Evolutionary conservation across 495 filamentous ascomycete genomes (phyloP), one percentile per base, ranked within the genome.

Genomic region (Pyrenula massariospora): DNA sequence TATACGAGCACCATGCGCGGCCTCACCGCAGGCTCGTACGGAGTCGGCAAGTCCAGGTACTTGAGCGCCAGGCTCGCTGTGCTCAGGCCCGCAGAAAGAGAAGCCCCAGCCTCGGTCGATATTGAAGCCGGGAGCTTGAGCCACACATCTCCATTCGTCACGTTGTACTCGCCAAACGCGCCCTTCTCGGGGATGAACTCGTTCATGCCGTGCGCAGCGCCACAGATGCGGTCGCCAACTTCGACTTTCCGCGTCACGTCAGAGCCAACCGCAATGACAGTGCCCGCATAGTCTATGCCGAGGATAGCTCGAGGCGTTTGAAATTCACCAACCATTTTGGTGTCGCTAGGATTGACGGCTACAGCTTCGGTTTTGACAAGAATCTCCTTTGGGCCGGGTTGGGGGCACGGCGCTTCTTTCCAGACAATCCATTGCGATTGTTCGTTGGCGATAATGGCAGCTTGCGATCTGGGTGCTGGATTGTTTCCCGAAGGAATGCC

Each of bases 1-100:
- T 74, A 70, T 5, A 79, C 62, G 0, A 79, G 58, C 0, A 78
- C 66, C 15, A 70, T 61, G 11, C 63, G 50, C 0, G 65, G 47
- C 2, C 60, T 62, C 10, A 25, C 22, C 11, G 58, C 58, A 3
- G 69, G 67, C 1, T 57, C 53, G 1, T 66, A 62, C 0, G 70
- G 58, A 2, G 62, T 56, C 2, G 68, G 62, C 1, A 74, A 51
- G 2, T 60, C 57, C 25, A 75, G 55, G 31, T 42, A 59, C 25
- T 69, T 60, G 36, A 54, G 31, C 10, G 52, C 25, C 36, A 60
- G 42, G 1, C 49, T 52, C 5, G 52, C 42, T 1, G 58, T 60
- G 22, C 22, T 50, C 15, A 60, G 15, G 12, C 59, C 61, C 5
- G 47, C 47, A 5, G 64, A 62, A 0, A 68, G 56, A 1, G 66